Conservation (phyloP, 1,139 yeast genomes). For the Suhomyces bokatorum region DNA sequence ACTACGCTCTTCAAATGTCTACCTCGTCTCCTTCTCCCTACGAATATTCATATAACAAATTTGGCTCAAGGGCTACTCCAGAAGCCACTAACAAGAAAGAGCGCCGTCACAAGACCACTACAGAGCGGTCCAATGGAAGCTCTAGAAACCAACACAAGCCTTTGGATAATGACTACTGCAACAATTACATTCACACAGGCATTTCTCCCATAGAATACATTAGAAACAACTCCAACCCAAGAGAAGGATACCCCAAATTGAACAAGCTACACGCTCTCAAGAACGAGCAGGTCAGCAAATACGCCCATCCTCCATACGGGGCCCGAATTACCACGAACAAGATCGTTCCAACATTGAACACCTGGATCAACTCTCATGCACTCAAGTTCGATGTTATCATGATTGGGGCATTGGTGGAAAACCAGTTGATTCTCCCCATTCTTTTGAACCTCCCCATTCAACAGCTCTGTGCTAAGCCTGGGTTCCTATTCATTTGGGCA, state of each 20-base stretch:
- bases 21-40: background rate
- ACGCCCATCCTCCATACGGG: conserved; percentile 68
- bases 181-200: conserved; percentile 65
- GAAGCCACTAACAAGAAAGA: background rate
- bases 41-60: conserved; percentile 15
- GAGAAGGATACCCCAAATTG: conserved; percentile 84
- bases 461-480: conserved; percentile 77
- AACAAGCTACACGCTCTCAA: conserved; percentile 67
- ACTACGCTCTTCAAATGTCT: too few species aligned
- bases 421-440: conserved; percentile 62
- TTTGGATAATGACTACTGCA: conserved; percentile 62
- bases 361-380: conserved; percentile 59
- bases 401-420: conserved; percentile 83
- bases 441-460: conserved; percentile 68
- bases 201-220: conserved; percentile 59
- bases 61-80: conserved; percentile 9
- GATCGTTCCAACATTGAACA: conserved; percentile 55
- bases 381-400: conserved; percentile 83
- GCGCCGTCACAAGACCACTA: background rate
- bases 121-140: background rate
- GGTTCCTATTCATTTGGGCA: conserved; percentile 85
- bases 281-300: conserved; percentile 43
- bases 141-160: background rate
- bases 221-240: conserved; percentile 62
- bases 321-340: conserved; percentile 51